Percentiles rank a stretch among this genome's conserved stretches.
These are phyloP conservation scores for Haplosporangium sp. DNA, from an alignment of 371 early-diverging fungal species.

Conservation along the genomic window DNA sequence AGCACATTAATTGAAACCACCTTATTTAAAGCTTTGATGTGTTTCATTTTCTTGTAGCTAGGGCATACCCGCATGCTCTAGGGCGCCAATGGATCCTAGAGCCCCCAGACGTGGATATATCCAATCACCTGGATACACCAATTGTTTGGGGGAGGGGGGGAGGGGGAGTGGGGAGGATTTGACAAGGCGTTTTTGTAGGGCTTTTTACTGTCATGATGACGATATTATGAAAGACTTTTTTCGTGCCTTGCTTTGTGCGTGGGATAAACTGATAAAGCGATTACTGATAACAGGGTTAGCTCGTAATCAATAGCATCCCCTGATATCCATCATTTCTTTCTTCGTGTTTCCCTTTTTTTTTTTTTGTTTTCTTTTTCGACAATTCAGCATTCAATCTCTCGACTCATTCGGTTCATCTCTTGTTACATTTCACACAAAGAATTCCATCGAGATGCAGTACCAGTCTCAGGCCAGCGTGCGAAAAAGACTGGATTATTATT, in stretches of 20 bases:
- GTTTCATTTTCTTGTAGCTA: not conserved
- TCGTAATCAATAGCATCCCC: not conserved
- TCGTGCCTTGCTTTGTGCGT: not conserved
- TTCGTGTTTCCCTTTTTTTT: not conserved
- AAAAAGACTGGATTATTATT: conserved; percentile 81
- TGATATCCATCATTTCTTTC: not conserved
- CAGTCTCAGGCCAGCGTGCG: conserved; percentile 53
- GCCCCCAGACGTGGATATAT: not conserved
- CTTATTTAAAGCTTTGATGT: not conserved
- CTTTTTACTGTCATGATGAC: not conserved
- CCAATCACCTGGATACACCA: not conserved
- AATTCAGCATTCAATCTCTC: not conserved
- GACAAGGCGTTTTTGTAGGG: not conserved
- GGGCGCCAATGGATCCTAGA: not conserved
- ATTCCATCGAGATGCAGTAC: conserved; percentile 15
- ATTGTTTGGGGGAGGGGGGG: not conserved
- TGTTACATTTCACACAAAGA: not conserved
- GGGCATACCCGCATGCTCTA: not conserved
- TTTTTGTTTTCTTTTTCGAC: not conserved
- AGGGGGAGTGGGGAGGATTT: too few species aligned
- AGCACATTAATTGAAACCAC: not conserved
- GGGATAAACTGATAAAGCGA: not conserved
- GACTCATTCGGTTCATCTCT: not conserved
- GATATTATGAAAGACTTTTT: not conserved
- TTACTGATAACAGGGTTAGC: not conserved